A percentile compares a stretch with the other conserved stretches of the same genome.
Conservation (phyloP, 176 grass and related monocot genomes). For the Carex parvula region DNA sequence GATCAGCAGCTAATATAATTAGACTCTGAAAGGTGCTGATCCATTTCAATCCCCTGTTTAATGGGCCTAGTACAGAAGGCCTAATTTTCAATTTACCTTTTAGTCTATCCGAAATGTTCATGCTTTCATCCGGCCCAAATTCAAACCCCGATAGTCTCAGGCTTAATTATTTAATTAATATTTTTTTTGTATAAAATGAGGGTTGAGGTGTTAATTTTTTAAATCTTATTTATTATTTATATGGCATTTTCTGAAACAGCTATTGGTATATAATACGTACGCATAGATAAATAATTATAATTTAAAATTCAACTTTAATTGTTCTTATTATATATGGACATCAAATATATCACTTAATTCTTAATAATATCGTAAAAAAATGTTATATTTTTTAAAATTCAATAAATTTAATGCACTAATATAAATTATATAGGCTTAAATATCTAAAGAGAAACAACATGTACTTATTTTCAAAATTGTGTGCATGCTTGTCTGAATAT, state of each 20-base stretch:
- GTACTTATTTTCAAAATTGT: too few relatives aligned
- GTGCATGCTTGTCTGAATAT: too few relatives aligned
- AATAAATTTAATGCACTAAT: too few relatives aligned
- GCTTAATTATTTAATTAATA: background rate
- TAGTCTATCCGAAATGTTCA: background rate
- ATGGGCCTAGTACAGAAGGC: background rate
- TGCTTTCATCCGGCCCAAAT: background rate
- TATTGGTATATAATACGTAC: background rate
- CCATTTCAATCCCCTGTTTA: too few relatives aligned
- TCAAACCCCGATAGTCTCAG: background rate
- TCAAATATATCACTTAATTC: background rate
- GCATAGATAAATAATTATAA: background rate
- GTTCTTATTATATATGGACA: background rate
- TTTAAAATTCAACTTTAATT: background rate
- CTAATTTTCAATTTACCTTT: background rate
- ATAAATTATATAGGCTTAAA: too few relatives aligned
- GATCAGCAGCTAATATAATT: too few relatives aligned
- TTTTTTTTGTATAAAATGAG: background rate
- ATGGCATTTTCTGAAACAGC: background rate
- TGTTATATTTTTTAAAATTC: too few relatives aligned
- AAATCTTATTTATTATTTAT: too few relatives aligned
- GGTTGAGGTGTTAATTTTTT: too few relatives aligned
- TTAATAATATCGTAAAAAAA: background rate
- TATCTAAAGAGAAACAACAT: too few relatives aligned
- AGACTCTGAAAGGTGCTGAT: too few relatives aligned